phyloP scores from a whole-genome alignment of 768 basidiomycete genomes.

The Coprinopsis sp. region DNA sequence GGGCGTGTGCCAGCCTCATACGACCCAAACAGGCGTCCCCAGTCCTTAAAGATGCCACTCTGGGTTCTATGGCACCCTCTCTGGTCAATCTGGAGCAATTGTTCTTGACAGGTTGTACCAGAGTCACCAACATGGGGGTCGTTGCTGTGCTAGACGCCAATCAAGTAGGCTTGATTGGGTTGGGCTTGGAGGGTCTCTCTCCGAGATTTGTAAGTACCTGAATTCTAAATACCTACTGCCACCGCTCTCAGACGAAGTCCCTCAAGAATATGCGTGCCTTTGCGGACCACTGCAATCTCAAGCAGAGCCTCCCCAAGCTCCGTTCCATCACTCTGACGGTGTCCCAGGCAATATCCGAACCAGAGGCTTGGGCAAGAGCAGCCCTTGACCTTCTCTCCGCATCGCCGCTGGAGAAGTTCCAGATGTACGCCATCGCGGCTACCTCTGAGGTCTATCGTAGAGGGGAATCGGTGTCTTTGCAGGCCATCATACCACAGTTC shows the following conservation, averaged over 20 bases:
- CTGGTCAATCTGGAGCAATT: conserved; percentile 52
- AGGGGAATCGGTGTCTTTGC: neutral
- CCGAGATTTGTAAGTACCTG: conserved; percentile 48
- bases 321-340: conserved; percentile 52
- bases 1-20: conserved; percentile 1
- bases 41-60: conserved; percentile 51
- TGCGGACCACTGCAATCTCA: conserved; percentile 29
- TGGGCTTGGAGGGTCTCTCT: conserved; percentile 63
- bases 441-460: conserved; percentile 13
- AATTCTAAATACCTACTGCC: neutral
- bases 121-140: conserved; percentile 60
- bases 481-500: conserved; percentile 26
- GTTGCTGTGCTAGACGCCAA: conserved; percentile 45
- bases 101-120: conserved; percentile 62
- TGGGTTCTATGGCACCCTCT: conserved; percentile 46
- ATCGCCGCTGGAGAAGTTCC: conserved; percentile 52
- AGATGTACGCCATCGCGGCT: conserved; percentile 52
- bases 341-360: conserved; percentile 7
- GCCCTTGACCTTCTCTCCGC: conserved; percentile 38
- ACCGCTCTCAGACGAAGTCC: neutral
- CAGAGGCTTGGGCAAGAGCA: conserved; percentile 41
- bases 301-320: conserved; percentile 38
- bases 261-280: conserved; percentile 52
- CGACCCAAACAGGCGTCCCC: conserved; percentile 41
- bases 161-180: conserved; percentile 40